phyloP scores from a whole-genome alignment of 2,329 filamentous ascomycete genomes.

The Peltaster fructicola region DNA sequence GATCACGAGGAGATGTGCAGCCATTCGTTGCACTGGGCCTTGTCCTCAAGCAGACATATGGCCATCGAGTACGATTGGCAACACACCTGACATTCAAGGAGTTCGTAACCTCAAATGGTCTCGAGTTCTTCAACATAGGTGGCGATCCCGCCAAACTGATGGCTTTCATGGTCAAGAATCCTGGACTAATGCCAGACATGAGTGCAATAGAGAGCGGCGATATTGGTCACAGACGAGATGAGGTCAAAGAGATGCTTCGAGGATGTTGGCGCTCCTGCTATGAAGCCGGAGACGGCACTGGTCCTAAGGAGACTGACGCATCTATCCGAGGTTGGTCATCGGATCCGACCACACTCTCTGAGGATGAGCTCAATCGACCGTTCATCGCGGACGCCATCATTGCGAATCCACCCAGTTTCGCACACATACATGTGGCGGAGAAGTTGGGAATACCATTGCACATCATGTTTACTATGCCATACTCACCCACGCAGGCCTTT shows the following conservation, averaged over 20 bases:
- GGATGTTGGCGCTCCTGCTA: constrained; percentile 69
- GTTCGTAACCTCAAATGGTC: constrained; percentile 50
- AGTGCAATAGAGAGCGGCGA: constrained; percentile 58
- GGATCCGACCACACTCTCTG: constrained; percentile 14
- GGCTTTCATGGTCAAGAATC: constrained; percentile 81
- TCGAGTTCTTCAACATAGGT: constrained; percentile 67
- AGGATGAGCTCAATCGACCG: constrained; percentile 46
- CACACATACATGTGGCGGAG: constrained; percentile 65
- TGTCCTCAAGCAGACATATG: constrained; percentile 44
- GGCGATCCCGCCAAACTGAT: constrained; percentile 67
- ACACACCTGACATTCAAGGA: constrained; percentile 52
- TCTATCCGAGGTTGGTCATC: background rate
- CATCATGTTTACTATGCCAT: constrained; percentile 42
- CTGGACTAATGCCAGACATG: constrained; percentile 55
- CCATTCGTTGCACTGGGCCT: constrained; percentile 56
- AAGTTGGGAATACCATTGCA: constrained; percentile 60
- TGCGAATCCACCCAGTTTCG: constrained; percentile 64
- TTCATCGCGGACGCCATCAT: constrained; percentile 69
- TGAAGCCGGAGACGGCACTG: constrained; percentile 53
- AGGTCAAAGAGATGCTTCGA: constrained; percentile 69
- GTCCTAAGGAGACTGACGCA: constrained; percentile 37
- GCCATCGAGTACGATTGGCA: constrained; percentile 55
- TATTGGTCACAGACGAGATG: constrained; percentile 45
- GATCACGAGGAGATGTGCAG: constrained; percentile 58
- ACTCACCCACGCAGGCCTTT: constrained; percentile 57